A percentile compares a stretch with the other conserved stretches of the same genome.
Evolutionary conservation across 306 rosid genomes (phyloP).

Genomic region (Arachis stenosperma): DNA sequence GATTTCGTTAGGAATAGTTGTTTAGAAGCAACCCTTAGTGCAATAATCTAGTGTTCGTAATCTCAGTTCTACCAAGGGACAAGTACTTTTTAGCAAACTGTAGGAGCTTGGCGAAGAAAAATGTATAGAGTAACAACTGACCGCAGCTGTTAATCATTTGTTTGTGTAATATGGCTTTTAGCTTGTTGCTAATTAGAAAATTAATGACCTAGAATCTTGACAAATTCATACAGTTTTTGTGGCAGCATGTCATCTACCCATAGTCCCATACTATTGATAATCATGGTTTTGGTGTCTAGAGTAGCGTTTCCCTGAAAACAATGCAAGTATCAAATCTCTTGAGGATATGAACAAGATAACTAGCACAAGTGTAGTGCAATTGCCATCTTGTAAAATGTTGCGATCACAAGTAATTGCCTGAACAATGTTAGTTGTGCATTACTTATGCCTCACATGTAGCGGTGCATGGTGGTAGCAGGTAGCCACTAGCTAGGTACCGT

Average conservation of each 20-base stretch:
- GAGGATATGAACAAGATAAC: too few species aligned
- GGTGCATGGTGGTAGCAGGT: neutral
- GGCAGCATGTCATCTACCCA: neutral
- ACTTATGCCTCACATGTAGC: neutral
- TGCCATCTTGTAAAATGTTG: neutral
- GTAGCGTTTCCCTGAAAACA: too few species aligned
- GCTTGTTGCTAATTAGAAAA: neutral
- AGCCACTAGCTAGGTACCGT: too few species aligned
- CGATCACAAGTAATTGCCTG: neutral
- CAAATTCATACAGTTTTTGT: neutral
- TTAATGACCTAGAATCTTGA: neutral
- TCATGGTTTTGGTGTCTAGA: too few species aligned
- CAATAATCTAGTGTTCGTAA: conserved; percentile 14
- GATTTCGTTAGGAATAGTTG: conserved; percentile 38
- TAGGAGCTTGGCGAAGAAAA: conserved; percentile 9
- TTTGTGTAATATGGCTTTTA: neutral
- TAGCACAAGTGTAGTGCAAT: neutral
- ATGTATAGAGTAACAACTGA: conserved; percentile 25
- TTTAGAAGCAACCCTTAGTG: conserved; percentile 32
- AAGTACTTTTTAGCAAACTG: neutral
- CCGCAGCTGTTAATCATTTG: conserved; percentile 19
- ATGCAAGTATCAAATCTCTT: too few species aligned
- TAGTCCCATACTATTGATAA: too few species aligned
- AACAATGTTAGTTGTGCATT: neutral
- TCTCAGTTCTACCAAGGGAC: neutral